Conservation (phyloP, 257 asterid genomes). For the Nicotiana paniculata region DNA sequence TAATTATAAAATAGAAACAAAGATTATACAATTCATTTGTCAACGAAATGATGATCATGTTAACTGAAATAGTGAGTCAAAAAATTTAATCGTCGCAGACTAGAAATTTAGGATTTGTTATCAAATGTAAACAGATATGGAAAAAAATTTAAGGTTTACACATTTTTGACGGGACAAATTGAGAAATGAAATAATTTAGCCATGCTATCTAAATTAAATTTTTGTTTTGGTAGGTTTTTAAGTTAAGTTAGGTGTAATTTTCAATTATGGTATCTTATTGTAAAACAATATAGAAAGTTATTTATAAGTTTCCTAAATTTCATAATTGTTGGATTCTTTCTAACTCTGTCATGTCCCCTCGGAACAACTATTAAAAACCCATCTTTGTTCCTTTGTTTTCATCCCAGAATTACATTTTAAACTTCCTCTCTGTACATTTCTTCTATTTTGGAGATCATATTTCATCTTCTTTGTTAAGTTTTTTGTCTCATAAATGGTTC, state of each 20-base stretch:
- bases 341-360: neutral
- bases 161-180: no score
- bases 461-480: no score
- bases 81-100: neutral
- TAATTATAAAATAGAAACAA: no score
- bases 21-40: no score
- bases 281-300: no score
- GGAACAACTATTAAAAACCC: no score
- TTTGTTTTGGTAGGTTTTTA: no score
- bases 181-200: no score
- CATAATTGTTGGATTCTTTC: neutral
- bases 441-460: neutral
- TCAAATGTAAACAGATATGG: neutral
- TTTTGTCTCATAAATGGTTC: neutral
- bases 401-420: neutral
- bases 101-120: neutral
- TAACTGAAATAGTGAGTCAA: neutral
- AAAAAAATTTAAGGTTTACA: no score
- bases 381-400: neutral
- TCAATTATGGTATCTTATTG: no score
- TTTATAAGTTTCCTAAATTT: no score
- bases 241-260: neutral
- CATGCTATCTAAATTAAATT: no score
- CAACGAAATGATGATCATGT: neutral
- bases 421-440: neutral